Base-by-base conservation (phyloP, 306 rosid species). In the Malus sieversii region DNA sequence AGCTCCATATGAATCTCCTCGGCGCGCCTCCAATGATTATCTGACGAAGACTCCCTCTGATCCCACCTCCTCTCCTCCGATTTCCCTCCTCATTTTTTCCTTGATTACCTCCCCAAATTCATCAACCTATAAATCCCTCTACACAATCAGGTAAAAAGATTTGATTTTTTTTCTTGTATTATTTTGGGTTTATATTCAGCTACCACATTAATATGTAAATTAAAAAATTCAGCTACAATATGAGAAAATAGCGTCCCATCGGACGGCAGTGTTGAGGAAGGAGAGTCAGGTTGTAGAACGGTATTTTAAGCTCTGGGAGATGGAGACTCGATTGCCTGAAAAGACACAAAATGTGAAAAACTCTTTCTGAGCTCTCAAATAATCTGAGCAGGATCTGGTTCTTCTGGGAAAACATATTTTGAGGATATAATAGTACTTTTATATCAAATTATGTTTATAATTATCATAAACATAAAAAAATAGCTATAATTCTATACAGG, bases 251-350 rank as follows among this genome's bases (percentile, higher is more conserved):
- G 89, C 86, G 16, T 90, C 91, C 33, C 90, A 88, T 55, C 70
- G 64, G 58, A 90, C 90, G 71, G 85, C 63, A 25, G 33, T 88
- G 63, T 79, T 90, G 66, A 82, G 96, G 79, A 94, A 91, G 79
- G 89, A 91, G 80, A 90, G 95, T 51, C 90, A 90, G 83, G 72
- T 90, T 78, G 23, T 68, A 0, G 92, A 87, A 75, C 93, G 85
- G 86, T 84, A 68, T 23, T 84, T 89, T 75, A 90, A 67, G 77
- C 75, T 94, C 32, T 73, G 58, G 27, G 83, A 75, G 11, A 73
- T 91, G 15, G 82, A 86, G 75, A 58, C 2, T 48, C 82, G 82
- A 16, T 19, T 90, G 46, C 51, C 46, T 71, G 80, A 66, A 62
- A 96, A 94, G 32, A 83, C 20, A 48, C 4, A 85, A 66, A 73